Evolutionary conservation across 1,284 basidiomycete genomes (phyloP), one percentile per base, ranked within the genome.

Genomic region (Ceratobasidium papillatum): DNA sequence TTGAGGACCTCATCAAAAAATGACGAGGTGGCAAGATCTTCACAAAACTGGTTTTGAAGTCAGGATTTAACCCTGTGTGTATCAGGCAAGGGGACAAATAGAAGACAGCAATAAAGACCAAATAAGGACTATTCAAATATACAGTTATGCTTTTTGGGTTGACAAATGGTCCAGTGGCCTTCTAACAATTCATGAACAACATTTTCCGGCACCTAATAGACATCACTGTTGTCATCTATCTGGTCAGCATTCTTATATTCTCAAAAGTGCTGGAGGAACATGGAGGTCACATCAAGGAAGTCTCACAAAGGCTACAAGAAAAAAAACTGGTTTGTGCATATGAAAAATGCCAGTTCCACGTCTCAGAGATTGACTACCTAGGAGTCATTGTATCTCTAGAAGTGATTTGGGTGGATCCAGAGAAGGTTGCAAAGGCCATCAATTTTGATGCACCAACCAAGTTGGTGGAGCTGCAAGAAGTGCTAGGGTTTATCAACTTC

Each of bases 151-250:
- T 59, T 2, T 74, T 74, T 65, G 82, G 84, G 0, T 78, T 85
- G 4, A 82, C 80, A 43, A 86, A 86, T 74, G 81, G 81, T 0
- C 84, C 83, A 0, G 79, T 82, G 2, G 78, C 80, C 0, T 82
- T 83, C 77, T 82, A 84, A 63, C 63, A 66, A 17, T 75, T 78
- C 41, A 77, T 78, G 65, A 77, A 79, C 45, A 64, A 76, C 27
- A 69, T 52, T 63, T 62, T 83, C 51, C 41, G 75, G 0, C 78
- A 81, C 62, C 56, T 80, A 25, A 73, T 82, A 0, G 80, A 83
- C 72, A 36, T 74, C 1, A 78, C 72, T 27, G 54, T 64, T 1
- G 34, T 77, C 30, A 58, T 76, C 25, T 77, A 77, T 54, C 36
- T 77, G 0, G 64, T 76, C 41, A 56, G 75, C 49, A 75, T 73